Evolutionary conservation across 2,329 filamentous ascomycete species (phyloP).

Genomic region (Arthrobotrys sphaeroides): DNA sequence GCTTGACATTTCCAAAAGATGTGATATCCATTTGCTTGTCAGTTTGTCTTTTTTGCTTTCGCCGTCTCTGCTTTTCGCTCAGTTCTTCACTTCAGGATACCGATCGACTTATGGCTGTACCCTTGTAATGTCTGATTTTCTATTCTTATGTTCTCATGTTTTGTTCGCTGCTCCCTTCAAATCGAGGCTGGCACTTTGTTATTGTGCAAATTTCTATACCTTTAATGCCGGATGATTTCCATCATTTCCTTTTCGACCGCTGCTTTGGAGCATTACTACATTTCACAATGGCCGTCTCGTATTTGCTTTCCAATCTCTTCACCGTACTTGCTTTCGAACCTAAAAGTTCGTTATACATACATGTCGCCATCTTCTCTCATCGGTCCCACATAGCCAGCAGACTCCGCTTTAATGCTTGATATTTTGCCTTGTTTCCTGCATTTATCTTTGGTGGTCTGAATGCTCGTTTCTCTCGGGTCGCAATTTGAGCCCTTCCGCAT

Average conservation of each 20-base stretch:
- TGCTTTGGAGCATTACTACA: conserved; percentile 32
- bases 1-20: conserved; percentile 49
- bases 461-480: conserved; percentile 43
- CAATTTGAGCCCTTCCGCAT: background rate
- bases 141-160: conserved; percentile 25
- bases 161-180: conserved; percentile 36
- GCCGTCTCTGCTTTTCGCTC: conserved; percentile 52
- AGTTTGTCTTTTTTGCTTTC: conserved; percentile 29
- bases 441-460: conserved; percentile 39
- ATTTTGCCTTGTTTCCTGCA: conserved; percentile 6
- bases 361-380: conserved; percentile 53
- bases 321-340: conserved; percentile 30
- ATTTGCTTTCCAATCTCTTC: conserved; percentile 30
- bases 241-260: conserved; percentile 2
- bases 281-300: conserved; percentile 36
- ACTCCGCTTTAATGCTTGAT: conserved; percentile 51
- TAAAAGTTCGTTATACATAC: conserved; percentile 53
- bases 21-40: conserved; percentile 54
- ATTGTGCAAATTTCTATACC: conserved; percentile 35
- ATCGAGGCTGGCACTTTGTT: conserved; percentile 50
- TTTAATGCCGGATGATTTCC: conserved; percentile 49
- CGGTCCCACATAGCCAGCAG: conserved; percentile 45
- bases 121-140: conserved; percentile 51
- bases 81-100: conserved; percentile 55
- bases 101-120: conserved; percentile 50